Conservation (phyloP, 1,284 basidiomycete species). For the Papiliotrema fonsecae region DNA sequence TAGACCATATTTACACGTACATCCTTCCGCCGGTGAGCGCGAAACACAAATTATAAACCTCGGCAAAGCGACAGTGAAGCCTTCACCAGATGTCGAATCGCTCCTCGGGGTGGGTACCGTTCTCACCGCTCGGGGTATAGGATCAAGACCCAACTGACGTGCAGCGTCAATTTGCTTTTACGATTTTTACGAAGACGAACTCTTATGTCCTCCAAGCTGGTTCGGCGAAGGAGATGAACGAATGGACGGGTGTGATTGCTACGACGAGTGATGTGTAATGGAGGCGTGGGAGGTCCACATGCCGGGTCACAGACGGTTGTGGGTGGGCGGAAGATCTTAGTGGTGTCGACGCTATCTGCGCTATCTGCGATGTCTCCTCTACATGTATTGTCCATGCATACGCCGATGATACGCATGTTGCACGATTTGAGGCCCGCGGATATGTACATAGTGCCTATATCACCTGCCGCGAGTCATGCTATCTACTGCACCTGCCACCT, state of each 20-base stretch:
- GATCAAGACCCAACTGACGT: not conserved
- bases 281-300: too few species aligned
- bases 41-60: constrained; percentile 82
- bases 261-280: constrained; percentile 16
- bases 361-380: too few species aligned
- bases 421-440: too few species aligned
- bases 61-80: constrained; percentile 75
- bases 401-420: too few species aligned
- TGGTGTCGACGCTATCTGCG: too few species aligned
- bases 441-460: too few species aligned
- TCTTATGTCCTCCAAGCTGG: constrained; percentile 80
- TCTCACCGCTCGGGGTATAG: too few species aligned
- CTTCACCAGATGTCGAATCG: constrained; percentile 76
- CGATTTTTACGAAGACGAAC: constrained; percentile 81
- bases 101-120: constrained; percentile 68
- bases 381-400: too few species aligned
- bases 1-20: constrained; percentile 86
- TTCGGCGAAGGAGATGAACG: constrained; percentile 69
- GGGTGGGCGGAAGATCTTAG: not conserved
- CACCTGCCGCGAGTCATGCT: too few species aligned
- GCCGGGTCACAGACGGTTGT: not conserved
- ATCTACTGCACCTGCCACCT: too few species aligned
- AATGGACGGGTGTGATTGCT: constrained; percentile 60
- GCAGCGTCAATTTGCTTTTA: constrained; percentile 78
- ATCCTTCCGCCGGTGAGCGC: constrained; percentile 70